These are phyloP conservation scores for Cardamine occulta DNA, from an alignment of 345 rosid species.

Conservation along the genomic window DNA sequence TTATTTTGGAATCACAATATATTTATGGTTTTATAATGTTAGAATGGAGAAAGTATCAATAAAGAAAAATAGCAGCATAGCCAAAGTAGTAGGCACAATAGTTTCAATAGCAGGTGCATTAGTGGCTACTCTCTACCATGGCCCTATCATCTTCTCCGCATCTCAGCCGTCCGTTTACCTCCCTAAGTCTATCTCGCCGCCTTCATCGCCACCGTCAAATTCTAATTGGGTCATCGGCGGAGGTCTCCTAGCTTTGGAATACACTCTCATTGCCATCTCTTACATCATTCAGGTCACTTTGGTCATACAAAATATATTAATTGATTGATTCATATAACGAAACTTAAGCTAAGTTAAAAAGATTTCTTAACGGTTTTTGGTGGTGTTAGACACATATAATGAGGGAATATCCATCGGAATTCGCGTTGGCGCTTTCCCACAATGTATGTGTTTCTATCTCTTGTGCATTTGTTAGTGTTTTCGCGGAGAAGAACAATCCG, in stretches of 20 bases:
- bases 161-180: constrained; percentile 38
- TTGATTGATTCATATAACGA: not conserved
- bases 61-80: constrained; percentile 55
- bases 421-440: constrained; percentile 51
- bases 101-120: constrained; percentile 66
- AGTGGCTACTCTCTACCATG: constrained; percentile 65
- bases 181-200: constrained; percentile 7
- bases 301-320: not conserved
- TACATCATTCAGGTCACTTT: constrained; percentile 57
- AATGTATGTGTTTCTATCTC: constrained; percentile 59
- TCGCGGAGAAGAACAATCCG: constrained; percentile 53
- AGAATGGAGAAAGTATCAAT: constrained; percentile 70
- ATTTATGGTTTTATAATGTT: not conserved
- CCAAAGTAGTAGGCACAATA: constrained; percentile 64
- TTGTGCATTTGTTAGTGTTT: constrained; percentile 57
- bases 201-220: not conserved
- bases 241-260: constrained; percentile 56
- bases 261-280: constrained; percentile 51
- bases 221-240: constrained; percentile 68
- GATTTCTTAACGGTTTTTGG: constrained; percentile 3
- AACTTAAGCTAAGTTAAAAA: not conserved
- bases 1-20: not conserved
- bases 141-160: constrained; percentile 49
- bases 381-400: constrained; percentile 33
- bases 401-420: constrained; percentile 40